Percentiles rank a stretch among this genome's conserved stretches.
Conservation (phyloP, 371 early-diverging fungal species). For the Mortierella sp. region DNA sequence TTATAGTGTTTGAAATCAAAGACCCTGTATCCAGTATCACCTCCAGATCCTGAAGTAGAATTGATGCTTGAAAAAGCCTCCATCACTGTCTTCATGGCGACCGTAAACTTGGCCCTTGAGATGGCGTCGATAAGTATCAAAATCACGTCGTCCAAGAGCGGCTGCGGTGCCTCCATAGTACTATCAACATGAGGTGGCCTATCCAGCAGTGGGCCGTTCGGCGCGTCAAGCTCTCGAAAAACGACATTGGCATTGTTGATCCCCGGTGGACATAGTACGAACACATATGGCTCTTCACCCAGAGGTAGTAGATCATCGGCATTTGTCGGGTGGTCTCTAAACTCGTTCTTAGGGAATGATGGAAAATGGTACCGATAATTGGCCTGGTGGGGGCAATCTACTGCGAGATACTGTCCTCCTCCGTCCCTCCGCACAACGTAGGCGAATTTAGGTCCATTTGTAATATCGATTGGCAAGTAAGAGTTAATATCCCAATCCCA, state of each 20-base stretch:
- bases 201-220: not conserved
- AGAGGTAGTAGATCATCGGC: slow-evolving; percentile 26
- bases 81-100: slow-evolving; percentile 34
- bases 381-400: slow-evolving; percentile 24
- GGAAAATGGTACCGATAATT: slow-evolving; percentile 35
- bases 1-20: slow-evolving; percentile 51
- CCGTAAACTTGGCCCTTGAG: slow-evolving; percentile 43
- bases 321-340: slow-evolving; percentile 18
- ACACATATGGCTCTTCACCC: slow-evolving; percentile 38
- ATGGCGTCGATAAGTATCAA: slow-evolving; percentile 51
- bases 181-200: slow-evolving; percentile 23
- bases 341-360: slow-evolving; percentile 32
- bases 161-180: slow-evolving; percentile 27
- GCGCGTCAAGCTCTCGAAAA: slow-evolving; percentile 38
- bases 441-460: slow-evolving; percentile 36
- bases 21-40: slow-evolving; percentile 24
- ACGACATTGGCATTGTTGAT: slow-evolving; percentile 43
- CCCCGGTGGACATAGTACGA: slow-evolving; percentile 49
- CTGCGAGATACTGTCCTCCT: slow-evolving; percentile 29
- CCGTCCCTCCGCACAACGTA: slow-evolving; percentile 28
- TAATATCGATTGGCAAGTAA: slow-evolving; percentile 35
- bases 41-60: slow-evolving; percentile 6
- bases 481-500: slow-evolving; percentile 49
- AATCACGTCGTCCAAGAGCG: slow-evolving; percentile 53
- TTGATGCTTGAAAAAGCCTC: slow-evolving; percentile 24